Conservation (phyloP, 257 asterid species). For the Ilex asprella region DNA sequence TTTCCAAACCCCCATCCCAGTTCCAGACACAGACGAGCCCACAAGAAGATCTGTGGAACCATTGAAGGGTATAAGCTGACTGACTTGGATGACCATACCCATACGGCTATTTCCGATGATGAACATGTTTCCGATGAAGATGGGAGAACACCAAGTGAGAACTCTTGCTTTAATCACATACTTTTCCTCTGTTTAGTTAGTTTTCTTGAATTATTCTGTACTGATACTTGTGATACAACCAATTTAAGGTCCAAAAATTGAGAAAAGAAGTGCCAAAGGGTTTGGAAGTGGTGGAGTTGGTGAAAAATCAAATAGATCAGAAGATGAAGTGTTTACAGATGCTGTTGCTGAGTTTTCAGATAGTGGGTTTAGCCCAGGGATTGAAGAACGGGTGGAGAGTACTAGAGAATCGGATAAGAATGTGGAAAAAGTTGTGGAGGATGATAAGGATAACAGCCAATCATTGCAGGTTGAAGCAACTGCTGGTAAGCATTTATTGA, state of each 20-base stretch:
- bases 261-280: conserved; percentile 27
- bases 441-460: conserved; percentile 21
- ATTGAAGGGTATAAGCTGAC: conserved; percentile 58
- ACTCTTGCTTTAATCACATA: not conserved
- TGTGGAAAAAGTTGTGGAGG: conserved; percentile 26
- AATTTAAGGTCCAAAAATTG: conserved; percentile 33
- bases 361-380: conserved; percentile 37
- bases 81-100: conserved; percentile 29
- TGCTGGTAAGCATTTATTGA: conserved; percentile 35
- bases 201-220: not conserved
- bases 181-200: not conserved
- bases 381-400: conserved; percentile 32
- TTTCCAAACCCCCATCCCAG: conserved; percentile 91
- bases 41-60: conserved; percentile 73
- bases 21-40: conserved; percentile 81
- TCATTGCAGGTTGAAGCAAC: conserved; percentile 22
- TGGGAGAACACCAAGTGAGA: conserved; percentile 51
- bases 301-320: conserved; percentile 44
- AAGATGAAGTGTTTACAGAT: conserved; percentile 71
- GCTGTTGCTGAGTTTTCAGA: conserved; percentile 67
- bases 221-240: too few relatives aligned
- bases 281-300: conserved; percentile 27
- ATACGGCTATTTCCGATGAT: conserved; percentile 40
- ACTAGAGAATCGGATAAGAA: conserved; percentile 17
- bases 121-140: conserved; percentile 57